Conservation (phyloP, 2,329 filamentous ascomycete genomes). For the Metarhizium robertsii region DNA sequence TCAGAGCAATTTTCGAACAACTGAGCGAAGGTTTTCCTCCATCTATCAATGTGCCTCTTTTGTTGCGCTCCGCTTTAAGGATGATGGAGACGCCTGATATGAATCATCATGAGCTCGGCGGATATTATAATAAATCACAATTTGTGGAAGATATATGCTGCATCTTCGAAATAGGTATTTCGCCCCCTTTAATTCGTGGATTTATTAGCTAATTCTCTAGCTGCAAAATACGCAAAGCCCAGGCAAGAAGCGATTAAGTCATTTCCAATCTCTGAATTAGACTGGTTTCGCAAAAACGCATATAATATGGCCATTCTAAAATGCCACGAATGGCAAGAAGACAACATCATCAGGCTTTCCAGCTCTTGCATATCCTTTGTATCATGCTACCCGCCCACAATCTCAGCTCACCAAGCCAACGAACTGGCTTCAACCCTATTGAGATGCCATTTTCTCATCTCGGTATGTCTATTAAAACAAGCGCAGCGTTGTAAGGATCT, state of each 20-base stretch:
- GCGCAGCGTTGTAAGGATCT: slow-evolving; percentile 17
- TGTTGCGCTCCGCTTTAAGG: slow-evolving; percentile 42
- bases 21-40: slow-evolving; percentile 12
- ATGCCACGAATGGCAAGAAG: slow-evolving; percentile 42
- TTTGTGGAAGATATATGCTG: slow-evolving; percentile 43
- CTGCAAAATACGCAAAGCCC: slow-evolving; percentile 19
- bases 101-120: slow-evolving; percentile 13
- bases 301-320: slow-evolving; percentile 69
- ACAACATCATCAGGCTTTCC: slow-evolving; percentile 47
- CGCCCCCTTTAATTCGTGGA: slow-evolving; percentile 3
- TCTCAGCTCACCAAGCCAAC: slow-evolving; percentile 23
- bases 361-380: slow-evolving; percentile 42
- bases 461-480: slow-evolving; percentile 23
- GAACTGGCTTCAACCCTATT: slow-evolving; percentile 52
- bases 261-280: slow-evolving; percentile 57
- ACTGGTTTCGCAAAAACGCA: slow-evolving; percentile 77
- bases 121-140: background rate
- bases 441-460: slow-evolving; percentile 62
- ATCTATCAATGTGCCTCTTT: slow-evolving; percentile 23
- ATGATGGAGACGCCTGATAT: slow-evolving; percentile 35
- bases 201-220: slow-evolving; percentile 12
- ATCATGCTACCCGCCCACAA: slow-evolving; percentile 38
- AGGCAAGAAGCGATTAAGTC: slow-evolving; percentile 32
- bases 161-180: slow-evolving; percentile 34
- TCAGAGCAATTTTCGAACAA: slow-evolving; percentile 23